A percentile compares a stretch with the other conserved stretches of the same genome.
Evolutionary conservation across 352 stramenopile species (phyloP).

Genomic region (Peronospora tabacina): DNA sequence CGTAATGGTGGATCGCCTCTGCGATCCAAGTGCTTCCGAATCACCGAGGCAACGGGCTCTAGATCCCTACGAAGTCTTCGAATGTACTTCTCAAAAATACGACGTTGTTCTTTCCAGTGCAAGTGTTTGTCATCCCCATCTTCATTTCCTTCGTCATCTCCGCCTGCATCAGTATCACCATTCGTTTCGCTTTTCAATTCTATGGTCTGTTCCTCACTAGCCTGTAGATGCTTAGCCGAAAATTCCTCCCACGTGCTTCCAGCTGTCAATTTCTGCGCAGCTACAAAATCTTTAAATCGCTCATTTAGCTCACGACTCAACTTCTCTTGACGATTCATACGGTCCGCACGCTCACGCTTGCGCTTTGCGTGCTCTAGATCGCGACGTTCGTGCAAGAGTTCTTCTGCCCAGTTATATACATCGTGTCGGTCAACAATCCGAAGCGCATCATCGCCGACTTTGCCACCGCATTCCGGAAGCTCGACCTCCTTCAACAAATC

Average conservation of each 20-base stretch:
- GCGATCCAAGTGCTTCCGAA: conserved; percentile 30
- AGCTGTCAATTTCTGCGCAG: conserved; percentile 15
- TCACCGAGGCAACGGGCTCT: conserved; percentile 15
- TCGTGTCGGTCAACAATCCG: conserved; percentile 38
- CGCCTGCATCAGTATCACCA: conserved; percentile 4
- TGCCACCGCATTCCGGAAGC: conserved; percentile 9
- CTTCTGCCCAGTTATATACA: conserved; percentile 61
- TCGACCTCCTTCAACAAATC: conserved; percentile 35
- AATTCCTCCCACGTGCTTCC: conserved; percentile 29
- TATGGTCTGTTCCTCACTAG: conserved; percentile 11
- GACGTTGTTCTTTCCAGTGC: conserved; percentile 40
- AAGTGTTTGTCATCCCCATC: conserved; percentile 15
- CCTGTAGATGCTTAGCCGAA: conserved; percentile 11
- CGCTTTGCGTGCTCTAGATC: conserved; percentile 39
- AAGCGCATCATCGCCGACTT: conserved; percentile 23
- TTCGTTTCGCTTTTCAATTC: conserved; percentile 9
- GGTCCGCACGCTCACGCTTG: conserved; percentile 45
- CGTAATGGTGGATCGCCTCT: conserved; percentile 25
- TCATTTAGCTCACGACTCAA: conserved; percentile 30
- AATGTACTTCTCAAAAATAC: conserved; percentile 48
- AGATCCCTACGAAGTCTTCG: conserved; percentile 32
- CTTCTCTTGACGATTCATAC: conserved; percentile 31
- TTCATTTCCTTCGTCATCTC: conserved; percentile 11
- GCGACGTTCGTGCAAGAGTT: conserved; percentile 34
- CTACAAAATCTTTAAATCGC: conserved; percentile 19